Evolutionary conservation across 2,329 filamentous ascomycete species (phyloP).

Genomic region (Alternaria brassicicola): DNA sequence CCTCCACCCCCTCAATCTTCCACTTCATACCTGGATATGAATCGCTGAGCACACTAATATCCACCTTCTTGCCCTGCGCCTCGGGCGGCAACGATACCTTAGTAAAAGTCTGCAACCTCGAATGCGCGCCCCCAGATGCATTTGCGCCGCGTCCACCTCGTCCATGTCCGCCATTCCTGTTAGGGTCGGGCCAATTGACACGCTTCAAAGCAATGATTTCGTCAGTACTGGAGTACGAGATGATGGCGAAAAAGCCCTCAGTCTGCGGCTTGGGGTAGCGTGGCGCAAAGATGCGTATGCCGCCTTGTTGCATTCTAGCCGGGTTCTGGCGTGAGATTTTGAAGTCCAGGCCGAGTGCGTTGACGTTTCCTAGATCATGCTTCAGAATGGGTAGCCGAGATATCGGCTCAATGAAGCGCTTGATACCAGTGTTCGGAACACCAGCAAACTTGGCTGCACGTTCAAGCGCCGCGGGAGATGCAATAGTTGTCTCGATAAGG

Average conservation of each 20-base stretch:
- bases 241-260: constrained; percentile 88
- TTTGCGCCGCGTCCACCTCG: constrained; percentile 13
- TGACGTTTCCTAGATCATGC: constrained; percentile 66
- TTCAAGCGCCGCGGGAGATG: constrained; percentile 35
- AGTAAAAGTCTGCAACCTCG: constrained; percentile 60
- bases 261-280: constrained; percentile 92
- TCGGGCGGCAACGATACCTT: constrained; percentile 66
- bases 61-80: constrained; percentile 65
- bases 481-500: constrained; percentile 49
- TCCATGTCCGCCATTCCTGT: constrained; percentile 2
- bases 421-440: constrained; percentile 55
- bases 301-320: constrained; percentile 43
- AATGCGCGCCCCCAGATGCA: constrained; percentile 23
- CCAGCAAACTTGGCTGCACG: constrained; percentile 56
- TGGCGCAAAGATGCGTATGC: constrained; percentile 82
- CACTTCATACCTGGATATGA: constrained; percentile 80
- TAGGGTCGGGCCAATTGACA: constrained; percentile 69
- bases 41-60: constrained; percentile 83
- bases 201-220: constrained; percentile 88
- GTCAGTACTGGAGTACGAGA: constrained; percentile 70
- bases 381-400: constrained; percentile 72
- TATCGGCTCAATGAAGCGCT: constrained; percentile 64
- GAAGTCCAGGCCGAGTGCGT: constrained; percentile 67
- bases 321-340: constrained; percentile 70
- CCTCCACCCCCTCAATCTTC: constrained; percentile 58